A percentile compares a stretch with the other conserved stretches of the same genome.
These are phyloP conservation scores for Cynanchum wilfordii DNA, from an alignment of 257 asterid species.

Conservation along the genomic window DNA sequence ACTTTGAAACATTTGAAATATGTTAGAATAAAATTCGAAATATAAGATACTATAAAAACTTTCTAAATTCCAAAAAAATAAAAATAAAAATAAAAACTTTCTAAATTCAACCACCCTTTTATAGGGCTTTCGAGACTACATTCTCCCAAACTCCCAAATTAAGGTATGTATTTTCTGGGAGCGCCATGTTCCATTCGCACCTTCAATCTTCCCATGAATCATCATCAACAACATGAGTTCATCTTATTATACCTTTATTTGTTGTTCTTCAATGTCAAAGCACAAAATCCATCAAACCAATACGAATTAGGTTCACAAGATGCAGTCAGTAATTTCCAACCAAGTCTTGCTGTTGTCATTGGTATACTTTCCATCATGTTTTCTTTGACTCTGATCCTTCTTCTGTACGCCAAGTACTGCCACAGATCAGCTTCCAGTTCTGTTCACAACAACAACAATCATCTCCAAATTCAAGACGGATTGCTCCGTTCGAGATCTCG, in stretches of 20 bases:
- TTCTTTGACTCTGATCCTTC: conserved; percentile 54
- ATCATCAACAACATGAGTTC: conserved; percentile 13
- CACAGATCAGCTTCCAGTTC: conserved; percentile 27
- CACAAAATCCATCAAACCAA: conserved; percentile 27
- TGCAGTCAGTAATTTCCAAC: conserved; percentile 41
- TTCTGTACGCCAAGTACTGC: conserved; percentile 78
- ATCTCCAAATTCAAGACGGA: conserved; percentile 36
- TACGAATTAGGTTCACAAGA: conserved; percentile 19
- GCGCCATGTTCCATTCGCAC: conserved; percentile 6
- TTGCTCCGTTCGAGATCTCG: conserved; percentile 26
- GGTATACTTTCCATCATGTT: conserved; percentile 64
- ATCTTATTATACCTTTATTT: conserved; percentile 25
- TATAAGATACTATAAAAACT: no score
- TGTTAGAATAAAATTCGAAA: no score
- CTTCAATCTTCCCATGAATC: conserved; percentile 19
- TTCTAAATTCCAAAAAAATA: no score
- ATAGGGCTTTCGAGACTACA: conserved; percentile 12
- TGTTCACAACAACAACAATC: conserved; percentile 6
- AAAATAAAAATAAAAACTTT: no score
- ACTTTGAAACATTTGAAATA: no score
- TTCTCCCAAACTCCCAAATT: conserved; percentile 1
- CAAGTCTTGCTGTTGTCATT: conserved; percentile 69
- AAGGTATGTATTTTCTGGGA: conserved; percentile 22
- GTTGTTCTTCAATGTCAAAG: conserved; percentile 20
- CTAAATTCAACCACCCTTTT: conserved; percentile 11